phyloP scores from a whole-genome alignment of 2,329 filamentous ascomycete species.

The Arthrobotrys entomopaga region DNA sequence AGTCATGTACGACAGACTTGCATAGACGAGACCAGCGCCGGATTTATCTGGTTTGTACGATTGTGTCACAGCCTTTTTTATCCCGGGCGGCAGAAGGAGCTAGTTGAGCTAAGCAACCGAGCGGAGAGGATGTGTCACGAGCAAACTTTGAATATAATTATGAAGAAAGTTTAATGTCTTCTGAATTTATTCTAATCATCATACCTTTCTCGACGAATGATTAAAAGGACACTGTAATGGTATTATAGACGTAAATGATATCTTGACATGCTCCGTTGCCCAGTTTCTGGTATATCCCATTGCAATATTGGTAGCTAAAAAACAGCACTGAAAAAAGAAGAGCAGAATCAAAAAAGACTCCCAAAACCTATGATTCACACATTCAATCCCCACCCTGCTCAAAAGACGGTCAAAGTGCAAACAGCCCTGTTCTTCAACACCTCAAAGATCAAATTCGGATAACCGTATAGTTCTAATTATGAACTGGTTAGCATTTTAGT shows the following conservation, averaged over 20 bases:
- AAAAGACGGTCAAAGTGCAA: constrained; percentile 89
- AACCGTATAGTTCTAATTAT: constrained; percentile 75
- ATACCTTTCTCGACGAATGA: neutral
- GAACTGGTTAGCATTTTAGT: neutral
- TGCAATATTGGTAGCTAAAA: constrained; percentile 10
- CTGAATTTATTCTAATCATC: too few species aligned
- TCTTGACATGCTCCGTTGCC: constrained; percentile 16
- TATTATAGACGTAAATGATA: constrained; percentile 1
- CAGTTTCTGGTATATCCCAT: neutral
- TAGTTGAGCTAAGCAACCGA: neutral
- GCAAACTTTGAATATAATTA: neutral
- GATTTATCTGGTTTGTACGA: constrained; percentile 44
- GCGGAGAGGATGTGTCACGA: constrained; percentile 1
- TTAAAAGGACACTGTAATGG: too few species aligned
- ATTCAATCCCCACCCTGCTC: constrained; percentile 58
- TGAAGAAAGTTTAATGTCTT: too few species aligned
- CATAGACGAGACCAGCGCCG: constrained; percentile 23
- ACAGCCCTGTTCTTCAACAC: constrained; percentile 92
- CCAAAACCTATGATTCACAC: constrained; percentile 7
- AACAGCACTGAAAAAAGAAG: constrained; percentile 4
- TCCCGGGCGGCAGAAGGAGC: neutral
- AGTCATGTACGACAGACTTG: constrained; percentile 22
- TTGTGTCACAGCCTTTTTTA: constrained; percentile 29
- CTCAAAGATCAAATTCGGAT: constrained; percentile 93
- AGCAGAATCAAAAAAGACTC: neutral